These are phyloP conservation scores for Areca catechu DNA, from an alignment of 176 grass and related monocot genomes.

Conservation along the genomic window DNA sequence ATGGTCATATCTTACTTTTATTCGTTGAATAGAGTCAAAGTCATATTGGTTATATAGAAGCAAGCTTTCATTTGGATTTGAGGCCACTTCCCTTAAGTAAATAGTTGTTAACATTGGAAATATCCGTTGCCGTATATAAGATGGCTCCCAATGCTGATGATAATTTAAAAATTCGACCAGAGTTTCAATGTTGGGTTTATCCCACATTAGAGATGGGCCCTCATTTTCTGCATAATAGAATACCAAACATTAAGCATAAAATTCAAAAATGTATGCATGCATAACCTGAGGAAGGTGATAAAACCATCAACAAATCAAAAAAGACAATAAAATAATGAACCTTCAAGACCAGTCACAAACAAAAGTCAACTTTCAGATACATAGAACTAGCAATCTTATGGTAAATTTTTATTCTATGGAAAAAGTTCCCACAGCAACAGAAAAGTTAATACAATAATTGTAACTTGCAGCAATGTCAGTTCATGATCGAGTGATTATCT, in stretches of 20 bases:
- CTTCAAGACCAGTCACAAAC: too few relatives aligned
- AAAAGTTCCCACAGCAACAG: too few relatives aligned
- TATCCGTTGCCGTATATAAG: constrained; percentile 75
- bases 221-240: constrained; percentile 42
- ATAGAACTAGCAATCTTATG: too few relatives aligned
- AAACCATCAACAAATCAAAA: too few relatives aligned
- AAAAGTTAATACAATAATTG: too few relatives aligned
- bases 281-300: too few relatives aligned
- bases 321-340: too few relatives aligned
- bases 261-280: too few relatives aligned
- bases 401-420: too few relatives aligned
- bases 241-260: not conserved
- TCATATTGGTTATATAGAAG: constrained; percentile 68
- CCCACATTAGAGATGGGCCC: constrained; percentile 46
- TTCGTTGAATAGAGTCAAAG: constrained; percentile 66
- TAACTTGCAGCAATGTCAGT: too few relatives aligned
- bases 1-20: constrained; percentile 60
- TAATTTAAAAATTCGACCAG: constrained; percentile 74
- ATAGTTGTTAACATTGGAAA: constrained; percentile 82
- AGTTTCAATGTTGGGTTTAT: constrained; percentile 58
- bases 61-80: constrained; percentile 20
- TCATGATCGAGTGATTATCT: too few relatives aligned
- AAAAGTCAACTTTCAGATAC: too few relatives aligned
- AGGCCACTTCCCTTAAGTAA: constrained; percentile 56
- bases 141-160: constrained; percentile 67